A percentile compares a stretch with the other conserved stretches of the same genome.
These are phyloP conservation scores for Geotrichum cucujoidarum DNA, from an alignment of 1,139 yeast genomes.

Conservation along the genomic window DNA sequence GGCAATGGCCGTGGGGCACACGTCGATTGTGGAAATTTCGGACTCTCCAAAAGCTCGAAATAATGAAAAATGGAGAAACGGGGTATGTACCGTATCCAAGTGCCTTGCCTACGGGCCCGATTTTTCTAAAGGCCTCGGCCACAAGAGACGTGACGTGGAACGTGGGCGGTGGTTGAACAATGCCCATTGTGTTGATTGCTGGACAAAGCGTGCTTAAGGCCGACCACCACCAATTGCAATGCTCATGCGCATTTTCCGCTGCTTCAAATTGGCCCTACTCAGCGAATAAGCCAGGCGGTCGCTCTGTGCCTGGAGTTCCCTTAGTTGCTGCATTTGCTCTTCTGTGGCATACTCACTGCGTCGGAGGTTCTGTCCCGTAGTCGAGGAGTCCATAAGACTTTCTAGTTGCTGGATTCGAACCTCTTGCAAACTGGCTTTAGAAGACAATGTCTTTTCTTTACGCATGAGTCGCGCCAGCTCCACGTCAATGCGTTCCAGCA, in stretches of 20 bases:
- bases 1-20: neutral
- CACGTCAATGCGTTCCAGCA: slow-evolving; percentile 27
- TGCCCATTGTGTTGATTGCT: too few relatives aligned
- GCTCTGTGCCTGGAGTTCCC: slow-evolving; percentile 36
- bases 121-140: too few relatives aligned
- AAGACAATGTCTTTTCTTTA: slow-evolving; percentile 25
- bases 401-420: slow-evolving; percentile 15
- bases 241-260: slow-evolving; percentile 23
- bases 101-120: too few relatives aligned
- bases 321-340: slow-evolving; percentile 38
- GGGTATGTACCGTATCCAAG: too few relatives aligned
- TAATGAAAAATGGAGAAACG: too few relatives aligned
- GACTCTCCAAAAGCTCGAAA: too few relatives aligned
- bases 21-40: too few relatives aligned
- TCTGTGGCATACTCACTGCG: slow-evolving; percentile 31
- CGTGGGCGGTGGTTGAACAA: too few relatives aligned
- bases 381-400: slow-evolving; percentile 5
- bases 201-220: too few relatives aligned
- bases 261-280: slow-evolving; percentile 34
- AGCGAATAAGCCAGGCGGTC: slow-evolving; percentile 38
- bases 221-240: slow-evolving; percentile 13
- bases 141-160: too few relatives aligned
- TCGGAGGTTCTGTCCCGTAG: slow-evolving; percentile 19
- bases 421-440: slow-evolving; percentile 27
- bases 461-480: slow-evolving; percentile 30